Conservation (phyloP, 2,329 filamentous ascomycete genomes). For the Byssothecium circinans region DNA sequence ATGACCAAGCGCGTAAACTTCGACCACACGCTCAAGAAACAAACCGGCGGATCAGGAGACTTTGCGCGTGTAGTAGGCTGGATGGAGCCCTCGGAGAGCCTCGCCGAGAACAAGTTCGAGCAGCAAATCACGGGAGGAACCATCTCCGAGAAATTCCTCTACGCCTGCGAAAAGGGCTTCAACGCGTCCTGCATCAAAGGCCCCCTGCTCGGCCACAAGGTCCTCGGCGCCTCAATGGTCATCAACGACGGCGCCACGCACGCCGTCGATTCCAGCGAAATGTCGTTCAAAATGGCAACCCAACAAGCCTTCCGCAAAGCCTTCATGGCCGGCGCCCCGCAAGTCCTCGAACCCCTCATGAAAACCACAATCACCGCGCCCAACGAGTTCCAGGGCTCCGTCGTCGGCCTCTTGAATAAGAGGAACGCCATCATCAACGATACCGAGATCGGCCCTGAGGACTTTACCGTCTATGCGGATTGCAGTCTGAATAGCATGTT, state of each 20-base stretch:
- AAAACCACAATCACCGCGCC: slow-evolving; percentile 96
- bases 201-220: slow-evolving; percentile 87
- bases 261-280: slow-evolving; percentile 96
- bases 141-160: slow-evolving; percentile 94
- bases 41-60: slow-evolving; percentile 93
- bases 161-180: slow-evolving; percentile 95
- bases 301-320: slow-evolving; percentile 96
- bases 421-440: slow-evolving; percentile 92
- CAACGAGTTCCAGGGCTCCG: slow-evolving; percentile 95
- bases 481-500: slow-evolving; percentile 98
- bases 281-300: slow-evolving; percentile 91
- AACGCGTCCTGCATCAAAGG: slow-evolving; percentile 79
- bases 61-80: slow-evolving; percentile 90
- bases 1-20: slow-evolving; percentile 79
- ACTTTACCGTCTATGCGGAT: slow-evolving; percentile 90
- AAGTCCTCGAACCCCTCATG: slow-evolving; percentile 94
- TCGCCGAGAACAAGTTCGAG: slow-evolving; percentile 80
- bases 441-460: slow-evolving; percentile 89
- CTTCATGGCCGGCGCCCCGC: slow-evolving; percentile 77
- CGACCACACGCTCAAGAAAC: slow-evolving; percentile 92
- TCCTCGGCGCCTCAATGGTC: slow-evolving; percentile 87
- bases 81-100: slow-evolving; percentile 78
- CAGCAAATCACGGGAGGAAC: slow-evolving; percentile 84
- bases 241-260: slow-evolving; percentile 96
- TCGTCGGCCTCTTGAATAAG: slow-evolving; percentile 96